A percentile compares a stretch with the other conserved stretches of the same genome.
Evolutionary conservation across 1,284 basidiomycete species (phyloP).

Genomic region (Gomphus bonarii): DNA sequence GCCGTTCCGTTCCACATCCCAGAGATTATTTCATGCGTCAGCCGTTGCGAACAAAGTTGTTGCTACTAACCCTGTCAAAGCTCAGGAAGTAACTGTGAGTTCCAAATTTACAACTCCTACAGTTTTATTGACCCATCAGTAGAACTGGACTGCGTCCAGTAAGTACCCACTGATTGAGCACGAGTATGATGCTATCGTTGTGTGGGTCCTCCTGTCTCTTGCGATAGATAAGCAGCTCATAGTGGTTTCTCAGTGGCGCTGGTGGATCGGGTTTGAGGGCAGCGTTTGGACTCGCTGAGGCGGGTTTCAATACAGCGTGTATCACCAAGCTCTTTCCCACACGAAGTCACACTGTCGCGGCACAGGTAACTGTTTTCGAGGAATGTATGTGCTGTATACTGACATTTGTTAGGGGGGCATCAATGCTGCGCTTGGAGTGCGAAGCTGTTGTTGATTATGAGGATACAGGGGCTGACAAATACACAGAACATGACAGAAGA

Average conservation of each 20-base stretch:
- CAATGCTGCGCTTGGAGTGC: slow-evolving; percentile 93
- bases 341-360: slow-evolving; percentile 96
- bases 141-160: slow-evolving; percentile 35
- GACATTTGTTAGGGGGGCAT: slow-evolving; percentile 71
- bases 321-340: slow-evolving; percentile 99
- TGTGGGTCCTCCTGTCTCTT: slow-evolving; percentile 48
- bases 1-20: slow-evolving; percentile 32
- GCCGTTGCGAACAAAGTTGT: slow-evolving; percentile 51
- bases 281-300: slow-evolving; percentile 97
- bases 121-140: not conserved
- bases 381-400: slow-evolving; percentile 14
- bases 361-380: slow-evolving; percentile 56
- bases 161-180: slow-evolving; percentile 98
- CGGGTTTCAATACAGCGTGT: slow-evolving; percentile 96
- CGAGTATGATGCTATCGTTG: slow-evolving; percentile 93
- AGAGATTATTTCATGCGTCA: slow-evolving; percentile 55
- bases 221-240: slow-evolving; percentile 11
- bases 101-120: not conserved
- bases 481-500: slow-evolving; percentile 97
- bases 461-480: slow-evolving; percentile 10
- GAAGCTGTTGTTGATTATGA: slow-evolving; percentile 21
- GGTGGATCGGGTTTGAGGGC: slow-evolving; percentile 98
- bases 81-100: slow-evolving; percentile 70
- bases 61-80: slow-evolving; percentile 70
- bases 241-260: slow-evolving; percentile 59